Conservation (phyloP, 768 basidiomycete genomes). For the Boletus subcaerulescens region DNA sequence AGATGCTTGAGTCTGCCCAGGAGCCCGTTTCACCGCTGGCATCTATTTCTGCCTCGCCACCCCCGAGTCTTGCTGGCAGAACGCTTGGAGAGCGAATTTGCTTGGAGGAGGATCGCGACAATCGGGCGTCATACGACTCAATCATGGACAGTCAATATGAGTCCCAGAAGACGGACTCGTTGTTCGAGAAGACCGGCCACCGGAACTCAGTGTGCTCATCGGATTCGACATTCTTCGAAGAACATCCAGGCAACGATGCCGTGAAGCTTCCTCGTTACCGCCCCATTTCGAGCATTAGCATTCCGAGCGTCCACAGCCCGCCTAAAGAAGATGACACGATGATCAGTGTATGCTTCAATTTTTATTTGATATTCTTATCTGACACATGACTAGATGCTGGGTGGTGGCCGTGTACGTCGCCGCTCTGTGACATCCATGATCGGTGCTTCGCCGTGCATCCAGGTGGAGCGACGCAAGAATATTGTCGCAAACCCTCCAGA, state of each 20-base stretch:
- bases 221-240: constrained; percentile 60
- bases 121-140: constrained; percentile 57
- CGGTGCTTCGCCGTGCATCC: constrained; percentile 67
- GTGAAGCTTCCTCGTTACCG: constrained; percentile 55
- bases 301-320: constrained; percentile 46
- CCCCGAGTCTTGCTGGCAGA: constrained; percentile 37
- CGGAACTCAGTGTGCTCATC: constrained; percentile 46
- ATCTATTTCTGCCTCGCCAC: constrained; percentile 66
- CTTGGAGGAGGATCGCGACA: constrained; percentile 19
- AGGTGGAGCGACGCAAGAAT: constrained; percentile 62
- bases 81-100: constrained; percentile 8
- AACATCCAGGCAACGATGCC: constrained; percentile 33
- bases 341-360: constrained; percentile 57
- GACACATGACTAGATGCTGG: constrained; percentile 59
- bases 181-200: constrained; percentile 63
- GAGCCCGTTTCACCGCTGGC: constrained; percentile 54
- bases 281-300: constrained; percentile 63
- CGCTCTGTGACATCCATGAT: constrained; percentile 63
- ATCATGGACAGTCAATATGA: constrained; percentile 54
- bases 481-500: constrained; percentile 26
- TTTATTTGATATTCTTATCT: neutral
- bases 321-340: constrained; percentile 75
- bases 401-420: constrained; percentile 71
- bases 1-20: constrained; percentile 71
- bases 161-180: constrained; percentile 43